Percentiles rank a stretch among this genome's conserved stretches.
Evolutionary conservation across 2,329 filamentous ascomycete species (phyloP).

Genomic region (Xylaria polymorpha): DNA sequence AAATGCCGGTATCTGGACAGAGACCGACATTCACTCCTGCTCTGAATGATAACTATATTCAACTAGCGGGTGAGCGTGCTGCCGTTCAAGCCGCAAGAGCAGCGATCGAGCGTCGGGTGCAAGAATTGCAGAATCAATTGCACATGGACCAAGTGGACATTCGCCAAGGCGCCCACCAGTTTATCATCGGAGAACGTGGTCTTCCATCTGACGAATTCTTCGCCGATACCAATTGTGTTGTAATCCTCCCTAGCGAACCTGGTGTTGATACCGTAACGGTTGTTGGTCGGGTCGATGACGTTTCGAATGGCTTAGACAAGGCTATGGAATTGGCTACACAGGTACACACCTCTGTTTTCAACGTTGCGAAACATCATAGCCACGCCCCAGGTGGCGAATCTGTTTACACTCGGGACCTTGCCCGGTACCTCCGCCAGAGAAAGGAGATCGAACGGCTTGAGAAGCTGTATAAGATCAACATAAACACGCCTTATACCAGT

Average conservation of each 20-base stretch:
- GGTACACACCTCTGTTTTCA: conserved; percentile 86
- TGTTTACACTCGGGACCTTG: conserved; percentile 84
- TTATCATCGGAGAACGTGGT: conserved; percentile 88
- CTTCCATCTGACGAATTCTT: conserved; percentile 87
- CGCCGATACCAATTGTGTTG: conserved; percentile 87
- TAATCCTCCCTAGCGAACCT: conserved; percentile 81
- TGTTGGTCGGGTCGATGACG: conserved; percentile 79
- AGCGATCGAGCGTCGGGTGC: conserved; percentile 82
- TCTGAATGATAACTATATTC: conserved; percentile 79
- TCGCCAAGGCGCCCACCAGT: conserved; percentile 89
- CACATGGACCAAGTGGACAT: conserved; percentile 83
- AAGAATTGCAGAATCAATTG: conserved; percentile 80
- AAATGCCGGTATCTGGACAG: conserved; percentile 70
- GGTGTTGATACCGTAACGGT: conserved; percentile 88
- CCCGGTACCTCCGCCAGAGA: conserved; percentile 86
- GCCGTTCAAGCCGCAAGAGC: conserved; percentile 83
- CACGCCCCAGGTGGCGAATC: conserved; percentile 78
- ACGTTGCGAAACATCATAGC: conserved; percentile 82
- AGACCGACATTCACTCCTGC: conserved; percentile 77
- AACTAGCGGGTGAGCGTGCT: conserved; percentile 84
- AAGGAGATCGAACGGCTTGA: conserved; percentile 86
- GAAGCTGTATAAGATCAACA: conserved; percentile 82
- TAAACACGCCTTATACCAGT: conserved; percentile 79
- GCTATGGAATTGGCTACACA: conserved; percentile 89
- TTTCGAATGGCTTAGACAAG: conserved; percentile 80